Conservation (phyloP, 805 yeast genomes). For the Wickerhamiella lipophila region DNA sequence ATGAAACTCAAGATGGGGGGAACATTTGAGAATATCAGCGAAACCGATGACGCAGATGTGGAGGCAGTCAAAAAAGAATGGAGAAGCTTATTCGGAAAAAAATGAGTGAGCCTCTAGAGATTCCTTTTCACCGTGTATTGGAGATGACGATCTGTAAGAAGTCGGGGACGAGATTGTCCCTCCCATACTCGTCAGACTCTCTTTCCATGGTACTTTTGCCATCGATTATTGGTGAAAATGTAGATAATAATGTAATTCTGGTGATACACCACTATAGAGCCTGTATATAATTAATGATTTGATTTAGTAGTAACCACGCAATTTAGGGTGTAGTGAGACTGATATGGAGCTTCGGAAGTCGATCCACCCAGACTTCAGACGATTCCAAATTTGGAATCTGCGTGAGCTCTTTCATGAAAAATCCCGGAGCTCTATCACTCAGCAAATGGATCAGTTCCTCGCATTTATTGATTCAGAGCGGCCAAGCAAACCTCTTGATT, state of each 20-base stretch:
- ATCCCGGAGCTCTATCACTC: not conserved
- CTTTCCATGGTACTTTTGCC: not conserved
- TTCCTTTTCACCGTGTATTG: not conserved
- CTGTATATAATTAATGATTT: too few relatives aligned
- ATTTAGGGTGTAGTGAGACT: too few relatives aligned
- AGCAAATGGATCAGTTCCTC: not conserved
- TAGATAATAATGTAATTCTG: not conserved
- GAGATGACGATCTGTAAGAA: not conserved
- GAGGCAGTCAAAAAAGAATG: slow-evolving; percentile 6
- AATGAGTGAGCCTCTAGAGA: not conserved
- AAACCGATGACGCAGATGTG: slow-evolving; percentile 14
- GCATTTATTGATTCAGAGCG: not conserved
- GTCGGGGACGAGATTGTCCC: too few relatives aligned
- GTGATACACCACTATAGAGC: not conserved
- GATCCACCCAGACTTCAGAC: too few relatives aligned
- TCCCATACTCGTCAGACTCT: not conserved
- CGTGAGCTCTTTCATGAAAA: too few relatives aligned
- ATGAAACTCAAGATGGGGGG: slow-evolving; percentile 61
- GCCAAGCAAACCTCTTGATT: not conserved
- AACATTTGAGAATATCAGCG: slow-evolving; percentile 25
- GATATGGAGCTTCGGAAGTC: too few relatives aligned
- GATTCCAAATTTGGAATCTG: too few relatives aligned
- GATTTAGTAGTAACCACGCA: too few relatives aligned
- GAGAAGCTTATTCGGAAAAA: not conserved
- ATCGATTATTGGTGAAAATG: not conserved